Conservation (phyloP, 1,139 yeast genomes). For the Geotrichum aggregatum region DNA sequence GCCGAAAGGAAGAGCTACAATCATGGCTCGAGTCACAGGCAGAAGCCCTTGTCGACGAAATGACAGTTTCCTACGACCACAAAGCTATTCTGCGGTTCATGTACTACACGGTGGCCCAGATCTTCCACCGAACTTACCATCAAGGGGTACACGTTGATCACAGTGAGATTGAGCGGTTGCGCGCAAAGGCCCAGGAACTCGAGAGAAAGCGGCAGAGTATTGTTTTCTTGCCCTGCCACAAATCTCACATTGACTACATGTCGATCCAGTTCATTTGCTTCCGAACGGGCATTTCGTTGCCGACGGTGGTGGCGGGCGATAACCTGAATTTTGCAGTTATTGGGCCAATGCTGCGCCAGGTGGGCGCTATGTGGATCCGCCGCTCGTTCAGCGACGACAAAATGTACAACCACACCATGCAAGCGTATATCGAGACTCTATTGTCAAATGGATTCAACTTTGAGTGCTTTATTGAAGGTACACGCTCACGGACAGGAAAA, state of each 20-base stretch:
- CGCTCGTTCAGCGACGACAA: constrained; percentile 49
- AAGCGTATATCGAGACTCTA: constrained; percentile 52
- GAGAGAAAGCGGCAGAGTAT: constrained; percentile 39
- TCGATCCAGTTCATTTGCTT: constrained; percentile 56
- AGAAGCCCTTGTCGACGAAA: constrained; percentile 34
- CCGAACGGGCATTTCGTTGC: constrained; percentile 54
- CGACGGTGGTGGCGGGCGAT: constrained; percentile 65
- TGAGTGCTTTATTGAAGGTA: constrained; percentile 66
- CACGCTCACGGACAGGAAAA: constrained; percentile 64
- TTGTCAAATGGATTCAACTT: constrained; percentile 51
- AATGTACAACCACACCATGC: constrained; percentile 52
- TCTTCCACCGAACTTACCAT: constrained; percentile 41
- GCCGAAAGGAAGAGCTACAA: constrained; percentile 31
- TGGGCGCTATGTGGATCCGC: constrained; percentile 44
- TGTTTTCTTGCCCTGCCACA: constrained; percentile 50
- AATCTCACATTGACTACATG: constrained; percentile 63
- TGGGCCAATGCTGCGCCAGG: constrained; percentile 44
- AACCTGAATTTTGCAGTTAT: constrained; percentile 61
- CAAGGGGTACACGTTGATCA: constrained; percentile 44
- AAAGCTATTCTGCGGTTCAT: constrained; percentile 35
- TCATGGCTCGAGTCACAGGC: constrained; percentile 36
- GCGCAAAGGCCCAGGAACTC: constrained; percentile 38
- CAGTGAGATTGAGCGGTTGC: constrained; percentile 37
- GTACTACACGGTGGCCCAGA: constrained; percentile 41
- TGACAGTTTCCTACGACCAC: constrained; percentile 39